Base-by-base conservation (phyloP, 2,329 filamentous ascomycete genomes). In the Chalaropsis ovoidea region DNA sequence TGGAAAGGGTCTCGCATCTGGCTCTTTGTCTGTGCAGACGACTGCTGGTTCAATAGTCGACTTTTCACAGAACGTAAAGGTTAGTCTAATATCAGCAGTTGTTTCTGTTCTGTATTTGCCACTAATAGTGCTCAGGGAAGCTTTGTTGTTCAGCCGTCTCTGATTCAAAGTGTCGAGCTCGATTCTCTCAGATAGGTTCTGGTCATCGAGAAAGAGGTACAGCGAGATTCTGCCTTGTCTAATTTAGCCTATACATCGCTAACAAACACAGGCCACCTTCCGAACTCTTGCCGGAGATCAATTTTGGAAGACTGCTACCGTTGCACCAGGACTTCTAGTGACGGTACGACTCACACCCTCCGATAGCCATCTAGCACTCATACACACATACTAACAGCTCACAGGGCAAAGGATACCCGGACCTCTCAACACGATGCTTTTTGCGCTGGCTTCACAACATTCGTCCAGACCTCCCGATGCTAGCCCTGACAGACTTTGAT, bases 331-430 rank as follows among this genome's bases (percentile, higher is more conserved):
- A 0, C 75, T 89, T n/a, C 72, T 90, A 0, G 70, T 92, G 24
- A 92, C 89, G 2, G 87, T 87, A 76, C 43, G 75, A 58, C 64
- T 0, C 17, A 61, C 3, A 52, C 15, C 24, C 4, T 31, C 19
- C 24, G n/a, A 0, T 17, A 63, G 15, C 11, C 24, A 49, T 35
- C 27, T 10, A 43, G 45, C 24, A 61, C 31, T 49, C 35, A 39
- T 10, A 39, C 35, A 39, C 31, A 24, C 24, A 52, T 27, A 43
- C 54, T 67, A 35, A 68, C 61, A 15, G 13, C 13, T 5, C 24
- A 3, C 64, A 90, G 86, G 89, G 85, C 0, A 94, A 92, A 77
- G 90, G 90, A 1, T 94, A 90, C 71, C 89, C 90, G 0, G 90
- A 94, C 70, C 76, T 93, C 61, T 80, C 81, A 0, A 90, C 88